Evolutionary conservation across 2,329 filamentous ascomycete genomes (phyloP).

Genomic region (Cytospora chrysosperma): DNA sequence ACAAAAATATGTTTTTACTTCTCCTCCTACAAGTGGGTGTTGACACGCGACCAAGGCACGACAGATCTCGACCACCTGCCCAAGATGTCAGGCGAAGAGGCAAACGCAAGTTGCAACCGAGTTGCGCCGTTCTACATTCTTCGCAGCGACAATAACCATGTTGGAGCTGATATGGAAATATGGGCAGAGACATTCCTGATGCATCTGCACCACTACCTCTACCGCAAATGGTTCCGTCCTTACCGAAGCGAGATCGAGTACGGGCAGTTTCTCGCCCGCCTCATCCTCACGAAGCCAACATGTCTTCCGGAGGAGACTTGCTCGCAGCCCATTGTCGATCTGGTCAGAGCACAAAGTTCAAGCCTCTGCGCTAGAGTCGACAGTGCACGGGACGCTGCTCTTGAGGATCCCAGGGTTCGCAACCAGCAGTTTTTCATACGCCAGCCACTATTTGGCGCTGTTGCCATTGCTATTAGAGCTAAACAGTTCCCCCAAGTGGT

Average conservation of each 20-base stretch:
- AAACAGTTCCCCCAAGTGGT: background rate
- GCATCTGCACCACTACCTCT: constrained; percentile 1
- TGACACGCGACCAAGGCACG: background rate
- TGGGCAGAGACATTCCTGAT: background rate
- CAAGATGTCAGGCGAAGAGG: background rate
- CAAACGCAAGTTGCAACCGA: background rate
- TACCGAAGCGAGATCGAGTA: background rate
- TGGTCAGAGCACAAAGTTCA: background rate
- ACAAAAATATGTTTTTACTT: background rate
- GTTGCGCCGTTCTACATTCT: background rate
- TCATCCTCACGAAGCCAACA: background rate
- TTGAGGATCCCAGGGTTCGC: background rate
- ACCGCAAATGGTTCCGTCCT: background rate
- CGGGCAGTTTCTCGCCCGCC: background rate
- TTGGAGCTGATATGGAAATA: background rate
- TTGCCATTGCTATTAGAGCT: background rate
- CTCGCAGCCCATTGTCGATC: background rate
- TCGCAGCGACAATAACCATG: background rate
- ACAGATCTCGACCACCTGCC: background rate
- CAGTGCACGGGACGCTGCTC: background rate
- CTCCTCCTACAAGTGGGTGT: background rate
- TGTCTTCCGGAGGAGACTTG: background rate
- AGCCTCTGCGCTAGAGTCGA: background rate
- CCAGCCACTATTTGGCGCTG: background rate
- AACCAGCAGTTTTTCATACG: background rate